Conservation (phyloP, 2,329 filamentous ascomycete genomes). For the Penicillium paneum region DNA sequence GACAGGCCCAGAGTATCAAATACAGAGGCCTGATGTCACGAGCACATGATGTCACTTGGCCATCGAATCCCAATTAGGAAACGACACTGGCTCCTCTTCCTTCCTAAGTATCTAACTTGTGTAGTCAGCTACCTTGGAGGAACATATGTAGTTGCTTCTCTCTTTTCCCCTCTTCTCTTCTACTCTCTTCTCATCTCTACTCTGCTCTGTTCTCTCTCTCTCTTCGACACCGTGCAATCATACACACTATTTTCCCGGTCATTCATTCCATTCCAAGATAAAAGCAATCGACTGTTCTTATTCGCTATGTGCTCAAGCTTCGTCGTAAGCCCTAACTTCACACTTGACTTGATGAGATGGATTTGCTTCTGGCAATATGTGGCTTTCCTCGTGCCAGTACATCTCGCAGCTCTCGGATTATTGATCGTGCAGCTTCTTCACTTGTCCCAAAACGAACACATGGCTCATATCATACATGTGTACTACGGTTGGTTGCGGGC, state of each 20-base stretch:
- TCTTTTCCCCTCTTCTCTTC: no score
- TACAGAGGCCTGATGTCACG: conserved; percentile 2
- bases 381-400: neutral
- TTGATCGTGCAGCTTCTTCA: neutral
- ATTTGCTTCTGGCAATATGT: neutral
- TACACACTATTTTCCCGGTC: neutral
- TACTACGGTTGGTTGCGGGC: neutral
- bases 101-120: no score
- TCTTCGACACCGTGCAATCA: neutral
- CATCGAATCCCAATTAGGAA: neutral
- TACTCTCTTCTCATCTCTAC: no score
- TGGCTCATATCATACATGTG: neutral
- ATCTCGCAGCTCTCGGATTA: neutral
- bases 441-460: neutral
- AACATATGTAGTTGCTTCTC: no score
- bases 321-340: neutral
- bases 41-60: neutral
- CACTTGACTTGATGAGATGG: neutral
- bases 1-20: neutral
- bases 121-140: no score
- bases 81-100: neutral
- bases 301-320: neutral
- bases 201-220: neutral
- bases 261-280: neutral
- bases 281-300: neutral